Evolutionary conservation across 352 stramenopile species (phyloP), one percentile per base, ranked within the genome.

Genomic region (Nannochloropsis limnetica): DNA sequence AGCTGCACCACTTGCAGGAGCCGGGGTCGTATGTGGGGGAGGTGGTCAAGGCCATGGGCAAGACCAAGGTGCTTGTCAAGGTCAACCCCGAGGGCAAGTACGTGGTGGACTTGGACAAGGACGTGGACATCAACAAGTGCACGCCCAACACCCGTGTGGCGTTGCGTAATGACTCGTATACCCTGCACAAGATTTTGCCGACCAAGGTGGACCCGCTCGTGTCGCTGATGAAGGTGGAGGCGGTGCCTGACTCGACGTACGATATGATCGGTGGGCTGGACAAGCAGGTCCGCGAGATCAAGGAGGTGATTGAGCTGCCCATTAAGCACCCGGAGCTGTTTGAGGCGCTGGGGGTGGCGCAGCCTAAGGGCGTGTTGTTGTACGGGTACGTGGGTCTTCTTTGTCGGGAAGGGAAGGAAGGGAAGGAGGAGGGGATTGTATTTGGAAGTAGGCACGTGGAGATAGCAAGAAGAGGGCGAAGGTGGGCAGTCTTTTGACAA

Each of bases 291-390:
- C 93, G 97, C 82, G 97, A 99, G 90, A 99, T 99, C 86, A 99
- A 99, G 88, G 97, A 99, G 88, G 92, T 99, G 2, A 99, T 99
- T 86, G 96, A 99, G 88, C 90, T 99, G 22, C 96, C 96, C 1
- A 99, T 99, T 88, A 99, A 99, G 88, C 96, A 99, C 89, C 96
- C 96, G 1, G 96, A 99, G 88, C 92, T 99, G 4, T 99, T 99
- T 87, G 96, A 99, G 68, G 92, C 93, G 82, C 90, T 99, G 23
- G 97, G 97, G 84, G 96, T 99, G 8, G 95, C 96, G 4, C 96
- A 99, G 88, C 83, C 83, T 54, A 87, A 88, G 83, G 87, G 87
- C 31, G 87, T 91, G 68, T 84, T 86, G 25, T 79, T 87, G 43
- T 88, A 88, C 79, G 84, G 85, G 45, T 45, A 25, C 9, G 28